Evolutionary conservation across 2,329 filamentous ascomycete species (phyloP).

Genomic region (Hymenoscyphus repandus): DNA sequence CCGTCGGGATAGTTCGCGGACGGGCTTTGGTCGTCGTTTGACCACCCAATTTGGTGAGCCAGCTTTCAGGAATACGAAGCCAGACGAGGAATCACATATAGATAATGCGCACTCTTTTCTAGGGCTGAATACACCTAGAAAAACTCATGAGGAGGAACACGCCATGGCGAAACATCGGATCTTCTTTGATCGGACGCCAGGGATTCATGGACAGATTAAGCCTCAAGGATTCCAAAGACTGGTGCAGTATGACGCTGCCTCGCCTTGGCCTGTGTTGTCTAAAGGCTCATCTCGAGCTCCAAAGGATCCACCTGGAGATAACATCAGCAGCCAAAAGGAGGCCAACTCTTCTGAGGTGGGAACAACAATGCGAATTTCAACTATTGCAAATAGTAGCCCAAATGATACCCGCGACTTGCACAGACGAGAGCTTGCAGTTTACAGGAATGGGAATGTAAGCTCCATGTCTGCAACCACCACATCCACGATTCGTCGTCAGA

Average conservation of each 20-base stretch:
- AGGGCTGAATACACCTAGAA: slow-evolving; percentile 22
- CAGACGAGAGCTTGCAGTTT: slow-evolving; percentile 6
- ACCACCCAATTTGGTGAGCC: slow-evolving; percentile 21
- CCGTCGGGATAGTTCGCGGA: slow-evolving; percentile 20
- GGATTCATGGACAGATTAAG: slow-evolving; percentile 11
- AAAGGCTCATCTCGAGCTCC: neutral
- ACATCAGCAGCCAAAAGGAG: neutral
- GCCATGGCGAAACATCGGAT: slow-evolving; percentile 8
- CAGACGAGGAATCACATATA: slow-evolving; percentile 23
- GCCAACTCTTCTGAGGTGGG: neutral
- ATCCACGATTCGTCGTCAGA: slow-evolving; percentile 35
- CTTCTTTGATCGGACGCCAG: slow-evolving; percentile 11
- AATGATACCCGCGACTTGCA: neutral
- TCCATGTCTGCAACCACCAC: slow-evolving; percentile 27
- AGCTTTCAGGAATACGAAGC: slow-evolving; percentile 23
- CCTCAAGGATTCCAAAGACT: slow-evolving; percentile 3
- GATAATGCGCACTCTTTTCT: slow-evolving; percentile 29
- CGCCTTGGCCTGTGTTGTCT: slow-evolving; percentile 7
- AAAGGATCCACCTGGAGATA: neutral
- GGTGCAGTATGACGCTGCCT: slow-evolving; percentile 13
- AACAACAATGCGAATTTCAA: neutral
- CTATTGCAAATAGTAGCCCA: neutral
- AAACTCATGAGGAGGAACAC: slow-evolving; percentile 25
- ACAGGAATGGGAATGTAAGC: slow-evolving; percentile 10
- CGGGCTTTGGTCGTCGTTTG: slow-evolving; percentile 31